Evolutionary conservation across 192 early-diverging fungal genomes (phyloP), one percentile per base, ranked within the genome.

Genomic region (Diversispora epigaea): DNA sequence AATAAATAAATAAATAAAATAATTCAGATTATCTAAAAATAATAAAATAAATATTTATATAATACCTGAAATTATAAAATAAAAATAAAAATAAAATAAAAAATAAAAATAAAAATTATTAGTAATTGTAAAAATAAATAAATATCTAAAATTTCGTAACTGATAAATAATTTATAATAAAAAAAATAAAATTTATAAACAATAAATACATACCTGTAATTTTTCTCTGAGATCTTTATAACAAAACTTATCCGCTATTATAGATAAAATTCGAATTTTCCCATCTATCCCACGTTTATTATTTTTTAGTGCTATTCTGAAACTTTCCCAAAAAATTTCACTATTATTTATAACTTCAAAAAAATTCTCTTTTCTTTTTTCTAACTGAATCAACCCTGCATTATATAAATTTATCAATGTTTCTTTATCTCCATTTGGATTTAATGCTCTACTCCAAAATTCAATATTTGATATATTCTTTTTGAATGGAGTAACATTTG

Each of bases 201-300:
- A 22, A 22, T 67, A 46, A 46, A 44, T 67, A 47, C 15, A 15
- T 63, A 67, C 19, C 46, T 67, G 46, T 40, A 67, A 17, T 50
- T 47, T 67, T 67, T 67, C 46, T 25, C 22, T 3, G n/a, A 50
- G n/a, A 4, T 67, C 22, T 44, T n/a, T 3, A 67, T 67, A 67
- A 50, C 8, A 1, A 17, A 67, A 67, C 47, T 67, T 21, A 22
- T 50, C 22, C 9, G 65, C 11, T 49, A 67, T 67, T 22, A 67
- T 67, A 46, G n/a, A n/a, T n/a, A n/a, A n/a, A n/a, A n/a, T n/a
- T n/a, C n/a, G n/a, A n/a, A n/a, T n/a, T n/a, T n/a, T 44, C 11
- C 22, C 3, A 67, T 47, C 41, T 67, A 21, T 4, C 17, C 65
- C 22, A 50, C 22, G 4, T 25, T 50, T 67, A 47, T 67, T 67